Evolutionary conservation across 2,329 filamentous ascomycete genomes (phyloP).

Genomic region (Rhynchosporium agropyri): DNA sequence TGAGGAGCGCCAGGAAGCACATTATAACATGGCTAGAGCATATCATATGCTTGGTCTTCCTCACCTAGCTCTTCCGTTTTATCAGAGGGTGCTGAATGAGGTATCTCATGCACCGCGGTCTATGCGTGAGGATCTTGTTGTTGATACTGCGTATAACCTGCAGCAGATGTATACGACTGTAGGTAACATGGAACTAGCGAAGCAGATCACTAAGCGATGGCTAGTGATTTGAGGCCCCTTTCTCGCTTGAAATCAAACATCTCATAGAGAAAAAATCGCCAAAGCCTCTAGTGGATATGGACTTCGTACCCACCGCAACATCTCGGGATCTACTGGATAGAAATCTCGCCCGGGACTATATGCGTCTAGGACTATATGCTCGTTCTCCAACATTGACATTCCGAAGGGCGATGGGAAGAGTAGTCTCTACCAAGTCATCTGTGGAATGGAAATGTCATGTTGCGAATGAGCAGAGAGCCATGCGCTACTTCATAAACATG

Average conservation of each 20-base stretch:
- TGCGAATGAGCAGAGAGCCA: no score
- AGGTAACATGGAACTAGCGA: conserved; percentile 64
- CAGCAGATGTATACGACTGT: conserved; percentile 66
- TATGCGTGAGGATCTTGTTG: conserved; percentile 58
- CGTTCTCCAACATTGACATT: no score
- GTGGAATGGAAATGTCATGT: no score
- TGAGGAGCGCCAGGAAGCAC: conserved; percentile 69
- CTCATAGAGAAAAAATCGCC: neutral
- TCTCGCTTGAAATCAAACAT: neutral
- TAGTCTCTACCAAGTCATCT: no score
- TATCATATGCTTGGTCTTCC: conserved; percentile 76
- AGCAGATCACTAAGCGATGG: conserved; percentile 61
- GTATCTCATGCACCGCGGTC: conserved; percentile 34
- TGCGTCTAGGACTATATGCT: no score
- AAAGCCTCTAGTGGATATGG: neutral
- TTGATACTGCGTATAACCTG: conserved; percentile 75
- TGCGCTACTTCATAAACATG: no score
- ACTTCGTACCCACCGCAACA: no score
- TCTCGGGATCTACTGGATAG: no score
- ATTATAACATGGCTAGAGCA: conserved; percentile 77
- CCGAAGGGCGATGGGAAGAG: no score
- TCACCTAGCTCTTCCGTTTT: conserved; percentile 73
- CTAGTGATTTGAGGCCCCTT: conserved; percentile 43
- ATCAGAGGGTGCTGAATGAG: conserved; percentile 55
- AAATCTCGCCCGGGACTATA: no score